Base-by-base conservation (phyloP, 1,284 basidiomycete species). In the Sanghuangporus weigelae region DNA sequence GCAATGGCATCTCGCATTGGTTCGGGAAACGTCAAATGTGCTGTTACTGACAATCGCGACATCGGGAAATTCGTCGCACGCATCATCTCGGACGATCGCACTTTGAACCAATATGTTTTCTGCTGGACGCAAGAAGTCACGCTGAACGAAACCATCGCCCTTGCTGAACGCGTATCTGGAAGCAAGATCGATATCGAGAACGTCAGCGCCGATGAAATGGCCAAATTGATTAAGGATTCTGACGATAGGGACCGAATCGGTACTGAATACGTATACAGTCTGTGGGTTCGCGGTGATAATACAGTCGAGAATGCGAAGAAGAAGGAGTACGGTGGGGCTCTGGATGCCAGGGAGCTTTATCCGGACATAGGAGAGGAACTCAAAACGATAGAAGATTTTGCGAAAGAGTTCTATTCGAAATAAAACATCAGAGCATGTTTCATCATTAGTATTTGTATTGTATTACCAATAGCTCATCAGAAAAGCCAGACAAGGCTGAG, bases 81-180 rank as follows among this genome's bases (percentile, higher is more conserved):
- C n/a, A 67, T 68, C 55, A 59, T 68, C 44, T 48, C 36, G 2
- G 72, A 73, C 48, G 59, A 67, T 31, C 67, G 72, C 7, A 72
- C 72, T n/a, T 57, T 70, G 39, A 69, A 72, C 60, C 60, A 60
- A 12, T 67, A 70, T 59, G 69, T 73, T 16, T 70, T 73, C 59
- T 62, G 69, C 8, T 72, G 71, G 70, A 67, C 69, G n/a, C 70
- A 73, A 60, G 68, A 71, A 58, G 57, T 68, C 3, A 68, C 70
- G 3, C 67, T 66, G 57, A 59, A 53, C 5, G 59, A 65, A 35
- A 31, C 59, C 12, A 8, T 61, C 4, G 63, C 48, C 8, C 19
- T 62, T n/a, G 46, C 56, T 2, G 55, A 62, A 46, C 48, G 51
- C 26, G 19, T 60, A 8, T 36, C 51, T 16, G 58, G 63, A 6